These are phyloP conservation scores for Multifurca ochricompacta DNA, from an alignment of 768 basidiomycete genomes.

Conservation along the genomic window DNA sequence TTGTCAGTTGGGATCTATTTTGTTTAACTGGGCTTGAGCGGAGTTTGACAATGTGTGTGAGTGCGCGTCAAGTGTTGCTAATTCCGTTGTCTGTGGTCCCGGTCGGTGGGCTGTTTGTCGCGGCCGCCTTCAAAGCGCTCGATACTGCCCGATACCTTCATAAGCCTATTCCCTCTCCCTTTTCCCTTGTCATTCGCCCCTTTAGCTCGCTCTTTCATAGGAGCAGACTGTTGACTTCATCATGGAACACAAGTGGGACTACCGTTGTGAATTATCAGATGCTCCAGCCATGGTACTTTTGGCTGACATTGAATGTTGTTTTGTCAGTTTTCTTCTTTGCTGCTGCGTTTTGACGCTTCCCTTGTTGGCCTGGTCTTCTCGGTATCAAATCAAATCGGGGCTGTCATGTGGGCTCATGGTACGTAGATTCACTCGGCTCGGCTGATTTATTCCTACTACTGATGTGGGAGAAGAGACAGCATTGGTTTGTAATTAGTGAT, in stretches of 20 bases:
- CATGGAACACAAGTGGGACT: conserved; percentile 88
- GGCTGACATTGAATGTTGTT: too few species aligned
- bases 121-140: conserved; percentile 59
- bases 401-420: conserved; percentile 93
- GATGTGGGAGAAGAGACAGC: conserved; percentile 56
- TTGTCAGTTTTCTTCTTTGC: conserved; percentile 78
- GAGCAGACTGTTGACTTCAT: conserved; percentile 67
- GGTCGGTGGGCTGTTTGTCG: conserved; percentile 51
- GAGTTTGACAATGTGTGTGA: conserved; percentile 21
- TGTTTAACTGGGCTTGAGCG: too few species aligned
- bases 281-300: too few species aligned
- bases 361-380: conserved; percentile 76
- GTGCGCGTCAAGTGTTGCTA: conserved; percentile 39
- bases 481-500: conserved; percentile 40
- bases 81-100: conserved; percentile 58
- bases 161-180: conserved; percentile 44
- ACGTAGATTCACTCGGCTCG: conserved; percentile 54
- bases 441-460: too few species aligned
- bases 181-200: not conserved
- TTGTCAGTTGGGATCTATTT: conserved; percentile 29
- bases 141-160: conserved; percentile 65
- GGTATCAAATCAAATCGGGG: conserved; percentile 82
- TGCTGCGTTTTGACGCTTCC: conserved; percentile 70
- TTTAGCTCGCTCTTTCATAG: conserved; percentile 18
- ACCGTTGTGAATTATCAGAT: conserved; percentile 45